A percentile compares a stretch with the other conserved stretches of the same genome.
phyloP scores from a whole-genome alignment of 345 rosid genomes.

The Moricandia arvensis region DNA sequence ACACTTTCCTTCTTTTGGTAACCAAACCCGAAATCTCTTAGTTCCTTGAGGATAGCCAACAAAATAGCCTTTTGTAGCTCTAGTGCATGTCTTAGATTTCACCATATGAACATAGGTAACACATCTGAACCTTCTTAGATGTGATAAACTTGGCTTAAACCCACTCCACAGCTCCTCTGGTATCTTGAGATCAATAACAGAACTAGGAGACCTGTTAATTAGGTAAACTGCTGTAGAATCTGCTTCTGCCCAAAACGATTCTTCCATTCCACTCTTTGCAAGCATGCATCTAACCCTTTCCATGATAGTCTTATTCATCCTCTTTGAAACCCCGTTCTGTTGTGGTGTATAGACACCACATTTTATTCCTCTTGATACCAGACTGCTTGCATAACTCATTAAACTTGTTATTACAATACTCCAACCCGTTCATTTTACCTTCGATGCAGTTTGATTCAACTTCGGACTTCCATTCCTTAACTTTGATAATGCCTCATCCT shows the following conservation, averaged over 20 bases:
- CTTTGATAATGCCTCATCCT: not conserved
- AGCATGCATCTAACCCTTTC: not conserved
- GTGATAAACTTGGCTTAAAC: rapidly evolving
- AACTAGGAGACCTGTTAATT: not conserved
- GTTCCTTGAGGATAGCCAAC: not conserved
- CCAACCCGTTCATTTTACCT: not conserved
- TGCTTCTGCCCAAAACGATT: not conserved
- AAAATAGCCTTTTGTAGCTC: not conserved
- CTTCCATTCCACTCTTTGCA: not conserved
- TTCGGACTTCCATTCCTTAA: not conserved
- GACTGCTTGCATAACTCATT: not conserved
- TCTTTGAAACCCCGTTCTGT: not conserved
- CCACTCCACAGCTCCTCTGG: not conserved
- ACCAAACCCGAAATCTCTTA: no score
- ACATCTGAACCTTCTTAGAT: not conserved
- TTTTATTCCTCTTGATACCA: not conserved
- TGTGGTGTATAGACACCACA: not conserved
- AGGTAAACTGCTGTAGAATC: not conserved
- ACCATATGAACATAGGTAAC: no score
- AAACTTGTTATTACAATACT: not conserved
- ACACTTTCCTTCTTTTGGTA: not conserved
- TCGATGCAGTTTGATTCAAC: not conserved
- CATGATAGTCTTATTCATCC: not conserved
- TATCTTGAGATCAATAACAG: no score
- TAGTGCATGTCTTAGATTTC: not conserved